A percentile compares a stretch with the other conserved stretches of the same genome.
Evolutionary conservation across 2,329 filamentous ascomycete species (phyloP).

Genomic region (Drechmeria coniospora): DNA sequence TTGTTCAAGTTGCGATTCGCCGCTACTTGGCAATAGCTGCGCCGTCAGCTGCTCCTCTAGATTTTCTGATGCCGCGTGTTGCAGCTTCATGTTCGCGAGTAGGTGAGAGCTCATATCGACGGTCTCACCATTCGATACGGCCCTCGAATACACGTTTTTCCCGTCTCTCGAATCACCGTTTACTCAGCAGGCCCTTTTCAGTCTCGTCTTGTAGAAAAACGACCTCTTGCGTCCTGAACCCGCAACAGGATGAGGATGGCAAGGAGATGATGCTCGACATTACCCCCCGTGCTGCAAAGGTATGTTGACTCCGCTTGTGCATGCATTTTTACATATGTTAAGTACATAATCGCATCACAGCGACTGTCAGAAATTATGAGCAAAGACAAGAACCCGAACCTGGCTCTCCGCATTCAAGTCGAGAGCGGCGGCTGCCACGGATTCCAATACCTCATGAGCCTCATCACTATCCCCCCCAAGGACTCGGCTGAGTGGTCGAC

Average conservation of each 20-base stretch:
- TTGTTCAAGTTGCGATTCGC: slow-evolving; percentile 25
- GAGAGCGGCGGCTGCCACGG: slow-evolving; percentile 93
- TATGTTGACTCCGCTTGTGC: no score
- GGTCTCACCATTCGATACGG: background rate
- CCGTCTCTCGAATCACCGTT: background rate
- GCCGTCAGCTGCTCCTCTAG: slow-evolving; percentile 14
- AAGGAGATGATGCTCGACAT: slow-evolving; percentile 75
- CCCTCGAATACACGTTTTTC: background rate
- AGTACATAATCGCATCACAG: no score
- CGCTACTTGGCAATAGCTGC: slow-evolving; percentile 14
- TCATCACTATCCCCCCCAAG: slow-evolving; percentile 45
- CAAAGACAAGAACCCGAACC: slow-evolving; percentile 56
- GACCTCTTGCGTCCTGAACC: slow-evolving; percentile 48
- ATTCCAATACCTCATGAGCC: slow-evolving; percentile 91
- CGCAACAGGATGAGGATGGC: slow-evolving; percentile 66
- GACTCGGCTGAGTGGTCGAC: slow-evolving; percentile 18
- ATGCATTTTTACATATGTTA: no score
- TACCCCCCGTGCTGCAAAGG: slow-evolving; percentile 66
- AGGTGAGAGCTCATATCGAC: slow-evolving; percentile 1
- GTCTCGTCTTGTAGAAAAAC: slow-evolving; percentile 18
- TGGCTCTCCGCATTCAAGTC: slow-evolving; percentile 82
- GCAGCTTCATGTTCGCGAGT: slow-evolving; percentile 4
- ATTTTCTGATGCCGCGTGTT: slow-evolving; percentile 24
- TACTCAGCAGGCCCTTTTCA: slow-evolving; percentile 18
- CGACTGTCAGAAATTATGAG: slow-evolving; percentile 65